Base-by-base conservation (phyloP, 768 basidiomycete genomes). In the Crucibulum laeve region DNA sequence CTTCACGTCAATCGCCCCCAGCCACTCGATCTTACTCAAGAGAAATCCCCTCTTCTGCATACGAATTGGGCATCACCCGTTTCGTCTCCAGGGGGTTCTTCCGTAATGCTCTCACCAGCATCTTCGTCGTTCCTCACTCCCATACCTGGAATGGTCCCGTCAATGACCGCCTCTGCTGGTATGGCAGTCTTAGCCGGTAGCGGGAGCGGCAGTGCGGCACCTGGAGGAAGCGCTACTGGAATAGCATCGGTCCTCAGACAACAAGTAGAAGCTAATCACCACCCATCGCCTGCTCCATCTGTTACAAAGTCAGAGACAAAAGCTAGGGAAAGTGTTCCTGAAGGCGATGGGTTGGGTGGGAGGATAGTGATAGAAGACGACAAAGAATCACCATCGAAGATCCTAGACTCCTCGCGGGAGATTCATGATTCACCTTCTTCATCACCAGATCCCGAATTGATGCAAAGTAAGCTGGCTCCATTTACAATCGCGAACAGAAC, bases 321-420 rank as follows among this genome's bases (percentile, higher is more conserved):
- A 22, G 38, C n/a, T n/a, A n/a, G n/a, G n/a, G n/a, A n/a, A n/a
- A n/a, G 25, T 35, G 44, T 40, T 13, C 41, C 24, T 21, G 47
- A 45, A 10, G 46, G 40, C 8, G 50, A 38, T 11, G 61, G 51
- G 38, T 48, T 49, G 39, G 67, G 53, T 34, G 56, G 56, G 32
- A 53, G 65, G 15, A 70, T 77, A 40, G 69, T 74, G 1, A 60
- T 75, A 5, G 72, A 73, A 17, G 74, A 77, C 38, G 70, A 73
- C 10, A 73, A 76, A 43, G 65, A 70, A 42, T 51, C 61, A 39
- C 58, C 60, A 22, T 59, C 59, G 6, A 49, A 51, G 43, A 52
- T 65, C 14, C 28, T 47, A 36, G 46, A 41, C 18, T 44, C 50
- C 15, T 47, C 51, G 25, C 28, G 46, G 17, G 25, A 40, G 30